Evolutionary conservation across 345 rosid genomes (phyloP).

Genomic region (Gossypium herbaceum): DNA sequence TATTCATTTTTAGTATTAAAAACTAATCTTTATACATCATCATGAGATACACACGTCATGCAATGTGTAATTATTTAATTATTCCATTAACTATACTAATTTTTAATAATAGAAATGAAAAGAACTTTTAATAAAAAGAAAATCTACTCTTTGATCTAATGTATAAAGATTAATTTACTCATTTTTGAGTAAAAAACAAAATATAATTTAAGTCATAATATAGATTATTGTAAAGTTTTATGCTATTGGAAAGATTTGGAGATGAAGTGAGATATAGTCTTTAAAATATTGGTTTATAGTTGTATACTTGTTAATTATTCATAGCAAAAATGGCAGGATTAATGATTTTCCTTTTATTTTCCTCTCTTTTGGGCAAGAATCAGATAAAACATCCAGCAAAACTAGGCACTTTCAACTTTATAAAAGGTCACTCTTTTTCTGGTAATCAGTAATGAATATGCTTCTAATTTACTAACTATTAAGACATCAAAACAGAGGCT

Average conservation of each 20-base stretch:
- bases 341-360: not conserved
- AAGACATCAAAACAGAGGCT: not conserved
- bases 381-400: not conserved
- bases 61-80: too few species aligned
- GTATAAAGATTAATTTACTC: fast-evolving
- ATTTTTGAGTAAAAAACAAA: too few species aligned
- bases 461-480: not conserved
- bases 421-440: not conserved
- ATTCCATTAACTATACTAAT: fast-evolving
- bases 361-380: too few species aligned
- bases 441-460: not conserved
- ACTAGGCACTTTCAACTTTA: not conserved
- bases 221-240: too few species aligned
- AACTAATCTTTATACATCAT: too few species aligned
- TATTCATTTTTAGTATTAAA: too few species aligned
- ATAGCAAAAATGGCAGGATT: not conserved
- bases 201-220: too few species aligned
- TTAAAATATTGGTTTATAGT: not conserved
- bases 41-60: too few species aligned
- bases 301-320: not conserved
- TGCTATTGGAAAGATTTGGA: not conserved
- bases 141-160: fast-evolving
- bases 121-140: too few species aligned
- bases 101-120: too few species aligned
- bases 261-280: not conserved